These are phyloP conservation scores for Bombardia bombarda DNA, from an alignment of 495 filamentous ascomycete species.

Conservation along the genomic window DNA sequence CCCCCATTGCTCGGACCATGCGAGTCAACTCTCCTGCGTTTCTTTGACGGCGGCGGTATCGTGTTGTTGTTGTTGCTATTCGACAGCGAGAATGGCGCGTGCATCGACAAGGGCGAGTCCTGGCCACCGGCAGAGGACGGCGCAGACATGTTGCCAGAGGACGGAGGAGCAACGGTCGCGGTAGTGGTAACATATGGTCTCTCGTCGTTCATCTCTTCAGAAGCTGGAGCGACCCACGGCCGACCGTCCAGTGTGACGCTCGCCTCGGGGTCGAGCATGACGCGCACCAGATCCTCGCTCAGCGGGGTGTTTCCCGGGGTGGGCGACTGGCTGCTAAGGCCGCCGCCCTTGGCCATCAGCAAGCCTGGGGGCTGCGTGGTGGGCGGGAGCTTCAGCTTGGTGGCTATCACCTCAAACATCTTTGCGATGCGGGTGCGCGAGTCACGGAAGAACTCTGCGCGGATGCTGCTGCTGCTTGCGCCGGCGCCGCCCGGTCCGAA, in stretches of 20 bases:
- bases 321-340: conserved; percentile 43
- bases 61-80: no score
- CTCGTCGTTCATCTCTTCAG: no score
- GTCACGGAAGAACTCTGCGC: conserved; percentile 64
- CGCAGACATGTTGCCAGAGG: conserved; percentile 17
- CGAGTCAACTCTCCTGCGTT: conserved; percentile 40
- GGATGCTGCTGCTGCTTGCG: conserved; percentile 17
- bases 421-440: conserved; percentile 60
- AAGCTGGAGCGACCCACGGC: conserved; percentile 26
- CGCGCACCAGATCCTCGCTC: conserved; percentile 62
- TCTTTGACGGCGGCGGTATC: conserved; percentile 31
- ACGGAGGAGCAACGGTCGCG: no score
- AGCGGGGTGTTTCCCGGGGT: conserved; percentile 65
- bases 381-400: conserved; percentile 66
- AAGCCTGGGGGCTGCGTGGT: conserved; percentile 58
- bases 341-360: conserved; percentile 50
- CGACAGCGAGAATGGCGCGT: conserved; percentile 2
- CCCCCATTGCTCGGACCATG: conserved; percentile 18
- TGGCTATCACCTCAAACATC: conserved; percentile 71
- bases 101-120: conserved; percentile 27
- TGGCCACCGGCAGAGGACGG: conserved; percentile 26
- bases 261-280: conserved; percentile 58
- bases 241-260: conserved; percentile 66
- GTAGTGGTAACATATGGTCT: no score
- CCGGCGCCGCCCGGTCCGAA: conserved; percentile 15